Conservation (phyloP, 176 grass and related monocot genomes). For the Oryza punctata region DNA sequence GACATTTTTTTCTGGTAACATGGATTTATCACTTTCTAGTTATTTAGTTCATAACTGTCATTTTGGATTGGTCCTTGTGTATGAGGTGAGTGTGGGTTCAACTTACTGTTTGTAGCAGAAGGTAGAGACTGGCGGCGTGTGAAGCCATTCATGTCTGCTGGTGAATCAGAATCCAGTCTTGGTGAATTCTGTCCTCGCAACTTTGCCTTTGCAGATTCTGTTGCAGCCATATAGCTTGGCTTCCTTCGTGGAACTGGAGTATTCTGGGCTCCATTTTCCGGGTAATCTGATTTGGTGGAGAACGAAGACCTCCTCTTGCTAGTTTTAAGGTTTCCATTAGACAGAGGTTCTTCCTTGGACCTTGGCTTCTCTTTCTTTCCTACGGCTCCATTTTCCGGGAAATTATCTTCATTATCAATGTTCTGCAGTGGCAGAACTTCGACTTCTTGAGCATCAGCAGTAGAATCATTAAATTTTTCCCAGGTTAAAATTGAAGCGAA, state of each 20-base stretch:
- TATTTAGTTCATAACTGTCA: conserved; percentile 43
- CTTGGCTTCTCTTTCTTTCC: conserved; percentile 49
- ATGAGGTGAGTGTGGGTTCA: conserved; percentile 42
- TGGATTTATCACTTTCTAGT: conserved; percentile 41
- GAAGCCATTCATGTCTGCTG: conserved; percentile 56
- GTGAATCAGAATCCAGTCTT: conserved; percentile 55
- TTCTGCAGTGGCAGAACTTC: conserved; percentile 55
- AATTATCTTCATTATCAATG: conserved; percentile 48
- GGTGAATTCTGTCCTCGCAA: conserved; percentile 74
- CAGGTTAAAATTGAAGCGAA: conserved; percentile 31
- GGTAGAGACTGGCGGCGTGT: conserved; percentile 80
- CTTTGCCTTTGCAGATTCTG: conserved; percentile 77
- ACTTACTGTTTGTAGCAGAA: conserved; percentile 64
- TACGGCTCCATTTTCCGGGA: background rate
- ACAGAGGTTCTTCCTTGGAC: conserved; percentile 54
- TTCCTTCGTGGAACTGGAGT: conserved; percentile 54
- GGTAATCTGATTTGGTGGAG: conserved; percentile 66
- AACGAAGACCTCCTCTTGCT: conserved; percentile 78
- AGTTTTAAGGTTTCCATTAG: conserved; percentile 55
- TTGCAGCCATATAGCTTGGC: conserved; percentile 94
- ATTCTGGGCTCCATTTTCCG: conserved; percentile 51
- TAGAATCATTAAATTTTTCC: conserved; percentile 38
- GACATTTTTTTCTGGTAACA: conserved; percentile 47
- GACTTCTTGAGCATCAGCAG: conserved; percentile 33
- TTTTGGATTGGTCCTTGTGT: conserved; percentile 38